Percentiles rank a stretch among this genome's conserved stretches.
Evolutionary conservation across 1,284 basidiomycete species (phyloP).

Genomic region (Leccinum variabile): DNA sequence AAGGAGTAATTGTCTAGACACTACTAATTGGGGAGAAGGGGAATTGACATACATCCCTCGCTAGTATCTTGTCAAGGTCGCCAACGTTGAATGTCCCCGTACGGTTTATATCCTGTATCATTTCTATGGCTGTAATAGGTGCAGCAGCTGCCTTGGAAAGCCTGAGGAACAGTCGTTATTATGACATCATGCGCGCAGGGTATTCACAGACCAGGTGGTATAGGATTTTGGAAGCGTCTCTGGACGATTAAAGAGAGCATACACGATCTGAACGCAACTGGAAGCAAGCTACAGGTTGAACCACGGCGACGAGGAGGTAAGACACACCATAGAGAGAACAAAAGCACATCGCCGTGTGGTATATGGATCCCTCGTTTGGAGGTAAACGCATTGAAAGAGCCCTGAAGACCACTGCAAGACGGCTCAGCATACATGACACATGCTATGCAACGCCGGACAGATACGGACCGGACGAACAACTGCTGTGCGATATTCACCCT

Average conservation of each 20-base stretch:
- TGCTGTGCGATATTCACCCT: conserved; percentile 85
- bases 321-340: conserved; percentile 77
- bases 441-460: neutral
- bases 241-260: conserved; percentile 77
- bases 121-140: conserved; percentile 55
- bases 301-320: neutral
- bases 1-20: conserved; percentile 9
- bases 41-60: conserved; percentile 43
- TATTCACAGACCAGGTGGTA: conserved; percentile 58
- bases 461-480: conserved; percentile 74
- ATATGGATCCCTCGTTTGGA: conserved; percentile 67
- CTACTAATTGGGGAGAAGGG: conserved; percentile 11
- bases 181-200: neutral
- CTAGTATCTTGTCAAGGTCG: conserved; percentile 56
- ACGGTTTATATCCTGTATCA: conserved; percentile 64
- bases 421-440: conserved; percentile 5
- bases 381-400: conserved; percentile 76
- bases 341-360: conserved; percentile 82
- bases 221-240: conserved; percentile 84
- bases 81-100: conserved; percentile 55
- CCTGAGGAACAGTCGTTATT: conserved; percentile 34
- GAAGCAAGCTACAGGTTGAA: conserved; percentile 4
- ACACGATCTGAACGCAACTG: conserved; percentile 90
- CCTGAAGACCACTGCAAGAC: conserved; percentile 71
- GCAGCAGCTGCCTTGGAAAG: conserved; percentile 68